A percentile compares a stretch with the other conserved stretches of the same genome.
These are phyloP conservation scores for Pythium scleroteichum DNA, from an alignment of 352 stramenopile species.

Conservation along the genomic window DNA sequence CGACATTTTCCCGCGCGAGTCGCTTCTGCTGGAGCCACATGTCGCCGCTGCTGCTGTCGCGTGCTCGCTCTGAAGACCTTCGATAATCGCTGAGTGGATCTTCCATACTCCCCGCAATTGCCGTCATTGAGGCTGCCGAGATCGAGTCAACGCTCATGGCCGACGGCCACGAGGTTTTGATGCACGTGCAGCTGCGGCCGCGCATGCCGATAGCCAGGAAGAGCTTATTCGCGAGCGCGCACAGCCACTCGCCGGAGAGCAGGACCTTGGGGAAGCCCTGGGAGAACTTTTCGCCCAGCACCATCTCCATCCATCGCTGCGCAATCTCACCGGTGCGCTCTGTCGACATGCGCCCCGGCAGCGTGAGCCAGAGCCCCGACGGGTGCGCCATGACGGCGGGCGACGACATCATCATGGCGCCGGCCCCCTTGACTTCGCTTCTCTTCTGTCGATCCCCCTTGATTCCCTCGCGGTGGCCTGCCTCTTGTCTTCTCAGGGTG, in stretches of 20 bases:
- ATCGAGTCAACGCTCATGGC: slow-evolving; percentile 22
- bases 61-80: slow-evolving; percentile 23
- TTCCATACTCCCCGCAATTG: slow-evolving; percentile 5
- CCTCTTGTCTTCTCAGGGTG: slow-evolving; percentile 22
- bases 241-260: slow-evolving; percentile 63
- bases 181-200: slow-evolving; percentile 29
- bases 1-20: slow-evolving; percentile 45
- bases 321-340: slow-evolving; percentile 66
- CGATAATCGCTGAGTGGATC: slow-evolving; percentile 6
- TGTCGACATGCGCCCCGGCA: slow-evolving; percentile 25
- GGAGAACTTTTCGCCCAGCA: slow-evolving; percentile 75
- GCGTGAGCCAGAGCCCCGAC: slow-evolving; percentile 27
- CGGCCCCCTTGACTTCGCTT: not conserved
- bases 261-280: slow-evolving; percentile 53
- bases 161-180: slow-evolving; percentile 29
- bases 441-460: slow-evolving; percentile 5
- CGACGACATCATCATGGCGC: slow-evolving; percentile 28
- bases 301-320: slow-evolving; percentile 87
- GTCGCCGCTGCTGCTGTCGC: slow-evolving; percentile 25
- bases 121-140: slow-evolving; percentile 10
- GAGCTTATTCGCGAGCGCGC: slow-evolving; percentile 68
- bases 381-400: slow-evolving; percentile 28
- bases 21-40: slow-evolving; percentile 32
- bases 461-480: slow-evolving; percentile 9
- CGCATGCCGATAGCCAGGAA: slow-evolving; percentile 82